phyloP scores from a whole-genome alignment of 345 rosid genomes.

The Punica granatum region DNA sequence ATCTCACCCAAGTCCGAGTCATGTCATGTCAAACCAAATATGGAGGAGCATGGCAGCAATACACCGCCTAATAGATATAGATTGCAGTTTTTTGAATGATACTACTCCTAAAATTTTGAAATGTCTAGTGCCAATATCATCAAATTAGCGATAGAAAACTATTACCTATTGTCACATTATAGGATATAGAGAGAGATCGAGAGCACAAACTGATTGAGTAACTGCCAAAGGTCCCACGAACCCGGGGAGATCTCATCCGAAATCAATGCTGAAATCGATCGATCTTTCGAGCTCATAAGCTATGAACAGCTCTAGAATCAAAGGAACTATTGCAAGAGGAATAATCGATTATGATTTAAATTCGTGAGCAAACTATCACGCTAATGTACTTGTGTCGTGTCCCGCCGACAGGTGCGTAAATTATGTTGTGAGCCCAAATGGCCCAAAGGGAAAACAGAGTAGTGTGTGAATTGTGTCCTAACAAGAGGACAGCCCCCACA shows the following conservation, averaged over 20 bases:
- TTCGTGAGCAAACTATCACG: too few relatives aligned
- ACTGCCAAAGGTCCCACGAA: background rate
- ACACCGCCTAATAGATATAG: background rate
- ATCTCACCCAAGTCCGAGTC: background rate
- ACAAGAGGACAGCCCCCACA: conserved; percentile 3
- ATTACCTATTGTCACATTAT: background rate
- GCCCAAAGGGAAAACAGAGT: background rate
- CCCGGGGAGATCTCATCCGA: background rate
- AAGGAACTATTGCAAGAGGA: too few relatives aligned
- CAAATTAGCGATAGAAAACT: background rate
- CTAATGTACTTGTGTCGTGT: background rate
- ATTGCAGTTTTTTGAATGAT: too few relatives aligned
- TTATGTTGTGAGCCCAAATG: background rate
- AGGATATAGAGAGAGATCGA: background rate
- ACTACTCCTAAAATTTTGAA: too few relatives aligned
- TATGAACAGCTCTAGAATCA: too few relatives aligned
- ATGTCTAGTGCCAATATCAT: too few relatives aligned
- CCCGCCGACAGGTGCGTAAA: background rate
- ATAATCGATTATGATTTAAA: too few relatives aligned
- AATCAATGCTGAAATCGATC: background rate
- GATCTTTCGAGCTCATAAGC: background rate
- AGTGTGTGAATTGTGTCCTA: background rate
- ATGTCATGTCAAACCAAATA: background rate
- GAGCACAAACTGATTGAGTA: background rate
- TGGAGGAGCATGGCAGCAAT: background rate